Percentiles rank a stretch among this genome's conserved stretches.
Conservation (phyloP, 805 yeast species). For the Ogataea nitratoaversa region DNA sequence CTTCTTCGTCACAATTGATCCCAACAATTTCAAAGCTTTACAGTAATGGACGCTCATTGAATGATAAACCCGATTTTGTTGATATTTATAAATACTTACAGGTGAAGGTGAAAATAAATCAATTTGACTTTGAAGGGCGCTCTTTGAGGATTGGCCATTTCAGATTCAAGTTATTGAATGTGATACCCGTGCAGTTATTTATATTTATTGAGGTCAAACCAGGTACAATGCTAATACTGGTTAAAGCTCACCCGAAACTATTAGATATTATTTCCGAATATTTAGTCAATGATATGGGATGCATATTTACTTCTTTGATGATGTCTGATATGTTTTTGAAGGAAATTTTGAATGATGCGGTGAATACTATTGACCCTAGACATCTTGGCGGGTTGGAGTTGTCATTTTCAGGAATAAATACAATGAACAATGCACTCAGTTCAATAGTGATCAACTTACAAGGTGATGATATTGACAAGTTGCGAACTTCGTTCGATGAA, state of each 20-base stretch:
- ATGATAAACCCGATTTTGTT: conserved; percentile 20
- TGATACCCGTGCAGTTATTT: conserved; percentile 25
- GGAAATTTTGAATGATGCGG: conserved; percentile 10
- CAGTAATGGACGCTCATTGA: conserved; percentile 16
- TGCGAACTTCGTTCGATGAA: conserved; percentile 4
- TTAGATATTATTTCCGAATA: conserved; percentile 17
- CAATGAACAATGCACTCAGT: conserved; percentile 17
- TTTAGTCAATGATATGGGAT: conserved; percentile 22
- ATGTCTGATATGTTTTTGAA: conserved; percentile 13
- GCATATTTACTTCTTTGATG: conserved; percentile 13
- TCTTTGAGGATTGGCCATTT: conserved; percentile 24
- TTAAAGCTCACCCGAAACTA: conserved; percentile 19
- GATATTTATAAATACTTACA: conserved; percentile 20
- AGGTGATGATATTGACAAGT: conserved; percentile 19
- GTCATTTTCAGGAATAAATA: conserved; percentile 14
- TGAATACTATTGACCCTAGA: conserved; percentile 2
- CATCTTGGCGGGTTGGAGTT: conserved; percentile 17
- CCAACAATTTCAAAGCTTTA: conserved; percentile 21
- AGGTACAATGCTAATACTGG: conserved; percentile 16
- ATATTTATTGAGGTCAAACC: conserved; percentile 24
- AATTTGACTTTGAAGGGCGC: conserved; percentile 6
- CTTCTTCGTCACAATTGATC: conserved; percentile 12
- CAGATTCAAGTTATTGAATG: conserved; percentile 24
- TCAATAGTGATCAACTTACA: conserved; percentile 24
- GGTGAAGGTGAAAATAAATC: conserved; percentile 22